Evolutionary conservation across 257 asterid genomes (phyloP), one percentile per base, ranked within the genome.

Genomic region (Verbena officinalis): DNA sequence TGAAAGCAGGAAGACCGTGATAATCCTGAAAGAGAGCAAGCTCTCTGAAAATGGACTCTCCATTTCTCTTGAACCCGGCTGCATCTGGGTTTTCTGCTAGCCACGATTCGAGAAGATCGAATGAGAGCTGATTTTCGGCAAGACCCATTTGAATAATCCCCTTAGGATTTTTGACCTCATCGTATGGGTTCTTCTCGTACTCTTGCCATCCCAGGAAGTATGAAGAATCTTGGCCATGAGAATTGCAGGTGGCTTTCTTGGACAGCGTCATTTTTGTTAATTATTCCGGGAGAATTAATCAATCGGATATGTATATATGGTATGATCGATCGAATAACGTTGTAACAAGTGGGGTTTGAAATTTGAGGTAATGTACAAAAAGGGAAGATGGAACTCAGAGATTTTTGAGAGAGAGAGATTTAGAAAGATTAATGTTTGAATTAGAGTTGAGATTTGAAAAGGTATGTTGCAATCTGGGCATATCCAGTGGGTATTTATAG

Each of bases 11-110:
- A 46, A 83, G 82, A 72, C 89, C 89, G 30, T 80, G 84, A 65
- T 83, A 83, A 23, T 83, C 89, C 58, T 83, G 89, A n/a, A 83
- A 83, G 75, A 83, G 84, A 24, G 89, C 89, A 50, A 83, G 86
- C 34, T 83, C 84, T 30, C 84, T 20, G 80, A 83, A 83, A 34
- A 77, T 78, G 75, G 86, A 80, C 10, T 70, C 70, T 6, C 84
- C 86, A 13, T 80, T 17, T 57, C 75, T 61, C 57, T 80, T 80
- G 71, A 80, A 83, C 42, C 77, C 67, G 34, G 86, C 58, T 5
- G 82, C 84, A 19, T 83, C 86, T 1, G 89, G 86, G 17, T 83
- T 83, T 7, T 44, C 49, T 0, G 72, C 57, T 2, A 83, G 38
- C 89, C 89, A 83, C 10, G 80, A 69, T 70, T 83, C 86, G 13